Conservation (phyloP, 345 rosid genomes). For the Punica granatum region DNA sequence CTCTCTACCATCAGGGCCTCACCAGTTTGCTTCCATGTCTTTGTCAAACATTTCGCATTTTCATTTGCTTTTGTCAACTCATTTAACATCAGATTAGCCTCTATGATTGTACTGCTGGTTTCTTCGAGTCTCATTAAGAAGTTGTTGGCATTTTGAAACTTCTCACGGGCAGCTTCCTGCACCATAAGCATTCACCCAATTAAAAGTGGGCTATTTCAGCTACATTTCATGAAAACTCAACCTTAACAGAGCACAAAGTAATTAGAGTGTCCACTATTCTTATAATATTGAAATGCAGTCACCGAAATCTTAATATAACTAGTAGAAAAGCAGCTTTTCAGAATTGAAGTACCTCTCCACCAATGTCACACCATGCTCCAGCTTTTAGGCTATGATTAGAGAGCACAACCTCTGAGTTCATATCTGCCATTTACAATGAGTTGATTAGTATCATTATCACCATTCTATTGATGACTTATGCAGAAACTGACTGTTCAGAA, state of each 20-base stretch:
- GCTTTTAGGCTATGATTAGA: slow-evolving; percentile 23
- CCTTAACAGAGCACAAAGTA: neutral
- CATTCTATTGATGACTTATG: neutral
- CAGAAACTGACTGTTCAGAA: neutral
- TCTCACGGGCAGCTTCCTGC: slow-evolving; percentile 35
- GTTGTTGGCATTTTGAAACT: slow-evolving; percentile 28
- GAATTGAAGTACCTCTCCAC: slow-evolving; percentile 30
- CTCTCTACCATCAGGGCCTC: slow-evolving; percentile 46
- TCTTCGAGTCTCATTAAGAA: slow-evolving; percentile 62
- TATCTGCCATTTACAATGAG: slow-evolving; percentile 32
- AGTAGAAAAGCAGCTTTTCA: slow-evolving; percentile 3
- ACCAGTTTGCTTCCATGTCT: slow-evolving; percentile 46
- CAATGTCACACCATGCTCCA: slow-evolving; percentile 18
- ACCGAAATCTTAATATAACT: neutral
- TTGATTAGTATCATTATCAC: slow-evolving; percentile 12
- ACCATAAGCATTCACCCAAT: slow-evolving; percentile 18
- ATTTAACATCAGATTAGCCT: slow-evolving; percentile 63
- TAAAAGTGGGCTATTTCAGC: neutral
- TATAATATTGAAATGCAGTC: neutral
- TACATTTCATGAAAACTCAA: neutral
- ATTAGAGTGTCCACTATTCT: neutral
- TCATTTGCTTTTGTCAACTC: slow-evolving; percentile 59
- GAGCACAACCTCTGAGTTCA: slow-evolving; percentile 24
- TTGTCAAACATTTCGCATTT: slow-evolving; percentile 42
- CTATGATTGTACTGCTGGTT: slow-evolving; percentile 59